Conservation (phyloP, 108 stramenopile genomes). For the Skeletonema potamos region DNA sequence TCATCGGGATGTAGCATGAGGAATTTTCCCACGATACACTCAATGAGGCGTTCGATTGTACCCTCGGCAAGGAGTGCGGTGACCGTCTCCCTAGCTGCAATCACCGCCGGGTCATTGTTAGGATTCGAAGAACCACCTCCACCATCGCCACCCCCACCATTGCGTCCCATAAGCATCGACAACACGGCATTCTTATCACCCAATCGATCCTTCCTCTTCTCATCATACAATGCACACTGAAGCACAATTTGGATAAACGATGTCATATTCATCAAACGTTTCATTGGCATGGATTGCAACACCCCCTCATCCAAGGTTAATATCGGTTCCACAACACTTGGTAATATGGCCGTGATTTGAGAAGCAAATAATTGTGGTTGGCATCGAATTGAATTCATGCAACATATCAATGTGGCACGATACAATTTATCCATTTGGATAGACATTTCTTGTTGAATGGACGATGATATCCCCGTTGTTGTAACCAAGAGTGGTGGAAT, state of each 20-base stretch:
- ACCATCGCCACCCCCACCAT: background rate
- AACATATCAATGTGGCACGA: slow-evolving; percentile 14
- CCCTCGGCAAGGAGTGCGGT: slow-evolving; percentile 16
- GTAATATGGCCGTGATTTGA: slow-evolving; percentile 15
- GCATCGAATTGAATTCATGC: slow-evolving; percentile 1
- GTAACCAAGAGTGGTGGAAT: background rate
- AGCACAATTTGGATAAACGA: slow-evolving; percentile 9
- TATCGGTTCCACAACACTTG: slow-evolving; percentile 20
- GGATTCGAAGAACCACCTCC: background rate
- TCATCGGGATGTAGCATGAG: slow-evolving; percentile 20
- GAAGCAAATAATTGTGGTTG: slow-evolving; percentile 19
- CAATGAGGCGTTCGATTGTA: slow-evolving; percentile 22
- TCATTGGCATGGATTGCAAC: slow-evolving; percentile 31
- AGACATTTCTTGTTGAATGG: slow-evolving; percentile 4
- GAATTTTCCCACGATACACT: slow-evolving; percentile 29
- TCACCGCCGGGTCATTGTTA: slow-evolving; percentile 10
- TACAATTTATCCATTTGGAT: slow-evolving; percentile 21
- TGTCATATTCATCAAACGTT: slow-evolving; percentile 30
- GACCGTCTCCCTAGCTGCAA: slow-evolving; percentile 15
- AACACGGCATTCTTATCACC: slow-evolving; percentile 13
- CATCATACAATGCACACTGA: slow-evolving; percentile 19
- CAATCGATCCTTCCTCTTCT: background rate
- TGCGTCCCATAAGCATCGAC: slow-evolving; percentile 11
- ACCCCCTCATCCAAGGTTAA: background rate
- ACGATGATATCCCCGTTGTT: background rate